Evolutionary conservation across 169 alveolate species (phyloP).

Genomic region (Miamiensis avidus): DNA sequence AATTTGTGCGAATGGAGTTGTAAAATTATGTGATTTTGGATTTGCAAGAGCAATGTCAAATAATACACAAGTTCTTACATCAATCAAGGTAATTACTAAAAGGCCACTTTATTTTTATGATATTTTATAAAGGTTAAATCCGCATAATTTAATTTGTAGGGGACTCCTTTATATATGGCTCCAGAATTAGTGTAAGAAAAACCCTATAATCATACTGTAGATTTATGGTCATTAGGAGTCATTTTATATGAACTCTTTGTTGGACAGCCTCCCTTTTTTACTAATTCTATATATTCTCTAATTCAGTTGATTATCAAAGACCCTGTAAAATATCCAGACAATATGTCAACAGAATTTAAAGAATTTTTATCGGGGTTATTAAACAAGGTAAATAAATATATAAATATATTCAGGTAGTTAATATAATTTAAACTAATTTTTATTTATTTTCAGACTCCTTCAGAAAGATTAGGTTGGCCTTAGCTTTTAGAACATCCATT

Average conservation of each 20-base stretch:
- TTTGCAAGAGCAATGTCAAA: constrained; percentile 91
- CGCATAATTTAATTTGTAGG: too few relatives aligned
- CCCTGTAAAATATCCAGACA: constrained; percentile 90
- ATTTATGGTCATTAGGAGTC: constrained; percentile 92
- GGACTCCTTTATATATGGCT: constrained; percentile 90
- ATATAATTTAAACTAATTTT: too few relatives aligned
- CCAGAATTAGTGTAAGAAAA: constrained; percentile 91
- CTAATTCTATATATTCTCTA: constrained; percentile 83
- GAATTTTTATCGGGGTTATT: constrained; percentile 85
- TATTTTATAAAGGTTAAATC: too few relatives aligned
- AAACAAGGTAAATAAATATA: constrained; percentile 50
- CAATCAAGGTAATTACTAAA: constrained; percentile 60
- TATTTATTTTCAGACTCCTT: constrained; percentile 62
- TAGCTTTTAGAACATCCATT: constrained; percentile 87
- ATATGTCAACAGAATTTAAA: constrained; percentile 85
- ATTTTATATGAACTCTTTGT: constrained; percentile 90
- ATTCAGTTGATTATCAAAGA: constrained; percentile 87
- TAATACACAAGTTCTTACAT: constrained; percentile 85
- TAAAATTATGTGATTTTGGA: constrained; percentile 91
- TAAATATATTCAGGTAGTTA: too few relatives aligned
- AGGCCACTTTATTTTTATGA: too few relatives aligned
- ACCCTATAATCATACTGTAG: constrained; percentile 92
- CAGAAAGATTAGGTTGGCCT: constrained; percentile 90
- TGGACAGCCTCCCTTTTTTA: constrained; percentile 93
- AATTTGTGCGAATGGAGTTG: constrained; percentile 87